Evolutionary conservation across 1,139 yeast species (phyloP).

Genomic region (Geotrichum macrosporum): DNA sequence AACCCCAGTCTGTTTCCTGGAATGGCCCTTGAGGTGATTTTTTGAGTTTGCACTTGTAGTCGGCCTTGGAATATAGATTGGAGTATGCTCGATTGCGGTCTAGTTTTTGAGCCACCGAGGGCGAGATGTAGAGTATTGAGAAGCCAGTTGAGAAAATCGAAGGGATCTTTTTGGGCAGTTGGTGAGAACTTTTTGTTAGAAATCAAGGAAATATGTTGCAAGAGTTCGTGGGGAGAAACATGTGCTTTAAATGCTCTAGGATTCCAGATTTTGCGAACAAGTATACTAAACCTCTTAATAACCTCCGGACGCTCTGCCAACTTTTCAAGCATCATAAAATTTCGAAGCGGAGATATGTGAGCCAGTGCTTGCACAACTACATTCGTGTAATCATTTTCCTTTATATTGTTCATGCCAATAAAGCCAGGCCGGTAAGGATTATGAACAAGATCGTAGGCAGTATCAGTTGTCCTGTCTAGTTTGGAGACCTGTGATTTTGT

Average conservation of each 20-base stretch:
- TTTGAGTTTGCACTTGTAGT: constrained; percentile 39
- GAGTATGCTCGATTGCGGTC: constrained; percentile 31
- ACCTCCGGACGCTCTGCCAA: constrained; percentile 30
- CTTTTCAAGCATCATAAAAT: constrained; percentile 45
- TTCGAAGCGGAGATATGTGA: constrained; percentile 52
- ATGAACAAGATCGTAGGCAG: constrained; percentile 44
- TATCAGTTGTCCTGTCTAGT: constrained; percentile 29
- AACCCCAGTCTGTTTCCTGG: constrained; percentile 32
- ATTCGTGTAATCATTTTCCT: constrained; percentile 51
- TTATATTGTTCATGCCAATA: constrained; percentile 57
- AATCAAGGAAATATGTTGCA: constrained; percentile 45
- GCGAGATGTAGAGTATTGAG: constrained; percentile 47
- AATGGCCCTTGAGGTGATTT: constrained; percentile 31
- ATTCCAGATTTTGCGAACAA: constrained; percentile 63
- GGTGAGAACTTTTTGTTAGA: constrained; percentile 46
- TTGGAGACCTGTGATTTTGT: constrained; percentile 35
- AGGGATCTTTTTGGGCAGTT: constrained; percentile 48
- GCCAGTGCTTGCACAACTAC: constrained; percentile 54
- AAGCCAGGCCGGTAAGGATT: constrained; percentile 56
- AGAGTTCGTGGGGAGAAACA: constrained; percentile 62
- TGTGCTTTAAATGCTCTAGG: constrained; percentile 53
- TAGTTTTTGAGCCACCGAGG: constrained; percentile 35
- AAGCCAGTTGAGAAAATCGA: constrained; percentile 55
- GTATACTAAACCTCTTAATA: constrained; percentile 40
- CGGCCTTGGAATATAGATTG: constrained; percentile 51